Evolutionary conservation across 441 rosid species (phyloP).

Genomic region (Jatropha podagrica): DNA sequence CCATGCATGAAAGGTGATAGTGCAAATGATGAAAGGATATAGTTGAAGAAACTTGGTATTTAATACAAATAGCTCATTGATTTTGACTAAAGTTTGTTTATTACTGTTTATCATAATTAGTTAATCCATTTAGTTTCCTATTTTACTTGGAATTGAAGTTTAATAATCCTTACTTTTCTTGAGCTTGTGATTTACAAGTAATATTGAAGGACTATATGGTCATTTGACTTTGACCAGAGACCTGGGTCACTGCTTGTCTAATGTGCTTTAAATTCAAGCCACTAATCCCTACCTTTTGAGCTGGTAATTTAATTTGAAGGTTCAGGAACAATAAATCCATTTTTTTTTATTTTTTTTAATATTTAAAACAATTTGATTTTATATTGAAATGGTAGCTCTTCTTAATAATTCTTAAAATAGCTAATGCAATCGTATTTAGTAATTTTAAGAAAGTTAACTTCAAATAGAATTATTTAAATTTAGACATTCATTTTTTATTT

Average conservation of each 20-base stretch:
- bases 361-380: no score
- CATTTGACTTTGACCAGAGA: neutral
- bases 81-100: constrained; percentile 21
- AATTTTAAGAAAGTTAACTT: no score
- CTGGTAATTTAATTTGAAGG: constrained; percentile 3
- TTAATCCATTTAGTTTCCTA: constrained; percentile 2
- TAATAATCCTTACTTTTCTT: constrained; percentile 11
- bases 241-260: neutral
- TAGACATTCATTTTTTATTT: no score
- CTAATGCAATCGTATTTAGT: no score
- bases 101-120: constrained; percentile 20
- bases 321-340: neutral
- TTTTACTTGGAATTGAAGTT: constrained; percentile 20
- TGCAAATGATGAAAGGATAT: constrained; percentile 36
- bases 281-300: constrained; percentile 13
- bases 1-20: constrained; percentile 16
- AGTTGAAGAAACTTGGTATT: constrained; percentile 30
- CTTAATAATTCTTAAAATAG: no score
- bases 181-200: constrained; percentile 15
- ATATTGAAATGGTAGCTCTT: no score
- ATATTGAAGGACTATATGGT: neutral
- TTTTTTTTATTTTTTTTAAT: no score
- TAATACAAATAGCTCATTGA: neutral
- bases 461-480: no score
- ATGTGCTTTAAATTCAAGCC: constrained; percentile 22